phyloP scores from a whole-genome alignment of 441 rosid species.

The Mallotus japonicus region DNA sequence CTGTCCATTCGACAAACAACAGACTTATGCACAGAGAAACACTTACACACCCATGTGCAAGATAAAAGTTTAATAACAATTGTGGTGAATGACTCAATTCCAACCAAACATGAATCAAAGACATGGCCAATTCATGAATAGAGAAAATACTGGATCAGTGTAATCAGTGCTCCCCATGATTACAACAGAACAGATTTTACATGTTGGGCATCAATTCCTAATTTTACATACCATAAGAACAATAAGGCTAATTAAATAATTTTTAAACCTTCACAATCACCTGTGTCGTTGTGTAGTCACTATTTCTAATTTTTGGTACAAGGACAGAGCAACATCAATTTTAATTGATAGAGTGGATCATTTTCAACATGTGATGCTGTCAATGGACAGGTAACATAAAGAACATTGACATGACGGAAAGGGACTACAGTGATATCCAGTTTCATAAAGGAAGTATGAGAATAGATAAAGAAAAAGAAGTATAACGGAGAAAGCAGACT shows the following conservation, averaged over 20 bases:
- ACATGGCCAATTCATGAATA: background rate
- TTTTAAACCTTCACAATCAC: background rate
- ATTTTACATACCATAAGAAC: background rate
- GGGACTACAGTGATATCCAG: background rate
- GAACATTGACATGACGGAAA: background rate
- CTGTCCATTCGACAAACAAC: background rate
- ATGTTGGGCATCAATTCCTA: background rate
- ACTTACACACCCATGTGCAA: background rate
- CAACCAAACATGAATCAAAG: background rate
- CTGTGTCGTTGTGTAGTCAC: background rate
- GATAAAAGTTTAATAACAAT: background rate
- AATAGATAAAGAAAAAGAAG: background rate
- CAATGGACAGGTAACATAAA: background rate
- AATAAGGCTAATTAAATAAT: background rate
- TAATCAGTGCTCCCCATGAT: background rate
- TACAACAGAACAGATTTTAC: background rate
- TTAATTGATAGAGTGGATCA: background rate
- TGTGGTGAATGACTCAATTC: background rate
- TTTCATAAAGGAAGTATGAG: background rate
- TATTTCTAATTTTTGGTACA: background rate
- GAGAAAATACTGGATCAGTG: background rate
- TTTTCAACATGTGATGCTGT: slow-evolving; percentile 4
- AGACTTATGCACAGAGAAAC: background rate
- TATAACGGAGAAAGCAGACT: background rate
- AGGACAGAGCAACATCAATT: background rate